Base-by-base conservation (phyloP, 2,329 filamentous ascomycete species). In the Setomelanomma holmii region DNA sequence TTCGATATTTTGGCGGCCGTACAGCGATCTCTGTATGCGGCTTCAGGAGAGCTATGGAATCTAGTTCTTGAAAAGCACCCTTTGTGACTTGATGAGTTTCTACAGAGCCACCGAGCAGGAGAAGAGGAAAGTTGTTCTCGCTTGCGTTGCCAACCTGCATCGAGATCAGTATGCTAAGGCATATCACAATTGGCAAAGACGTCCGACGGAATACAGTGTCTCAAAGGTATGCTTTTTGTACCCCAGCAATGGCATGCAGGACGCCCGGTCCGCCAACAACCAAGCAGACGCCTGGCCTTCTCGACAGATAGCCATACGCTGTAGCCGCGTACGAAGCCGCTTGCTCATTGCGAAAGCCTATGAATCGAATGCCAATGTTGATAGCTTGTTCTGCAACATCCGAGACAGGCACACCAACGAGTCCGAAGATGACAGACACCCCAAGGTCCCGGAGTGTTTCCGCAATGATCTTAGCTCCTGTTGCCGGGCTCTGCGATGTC, bases 211-310 rank as follows among this genome's bases (percentile, higher is more conserved):
- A n/a, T n/a, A n/a, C n/a, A n/a, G n/a, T n/a, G n/a, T n/a, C n/a
- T n/a, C n/a, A n/a, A n/a, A n/a, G 14, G 27, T 6, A 30, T 14
- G 5, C 27, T 19, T 1, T 12, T 30, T 47, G 20, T 75, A 82
- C 80, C 39, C 83, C 83, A 54, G 84, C 80, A 71, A 85, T 78
- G 10, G 81, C 80, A 74, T 85, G 83, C 19, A 85, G 69, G 12
- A 86, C 80, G 19, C 83, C 83, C 6, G 83, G 83, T 7, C 83
- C 83, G 45, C 83, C 83, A 2, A 86, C 83, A n/a, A 84, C 79
- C 34, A 85, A 73, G 63, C 82, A 85, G 8, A 85, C 80, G 3
- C 82, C 84, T 4, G 82, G 82, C 48, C 67, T 77, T 17, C 82
- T 82, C 3, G 81, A 84, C 59, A 85, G 74, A 58, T 84, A 86